Conservation (phyloP, 108 stramenopile genomes). For the Cyclotella sp. region DNA sequence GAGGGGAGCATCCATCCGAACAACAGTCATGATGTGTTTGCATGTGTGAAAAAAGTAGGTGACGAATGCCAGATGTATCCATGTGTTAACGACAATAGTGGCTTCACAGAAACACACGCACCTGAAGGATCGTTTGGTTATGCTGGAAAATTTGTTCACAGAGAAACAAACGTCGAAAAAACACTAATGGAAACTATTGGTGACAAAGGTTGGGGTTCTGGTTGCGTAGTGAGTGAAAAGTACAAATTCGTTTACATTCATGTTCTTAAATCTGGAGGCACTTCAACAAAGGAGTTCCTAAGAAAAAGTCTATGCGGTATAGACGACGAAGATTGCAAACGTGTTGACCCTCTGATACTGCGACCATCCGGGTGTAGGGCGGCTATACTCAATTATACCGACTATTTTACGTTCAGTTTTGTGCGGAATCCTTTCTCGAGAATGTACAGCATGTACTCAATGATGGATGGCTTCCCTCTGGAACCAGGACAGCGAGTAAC, state of each 20-base stretch:
- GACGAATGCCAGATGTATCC: constrained; percentile 31
- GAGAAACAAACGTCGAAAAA: constrained; percentile 5
- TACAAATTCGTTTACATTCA: constrained; percentile 58
- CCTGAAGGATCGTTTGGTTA: constrained; percentile 23
- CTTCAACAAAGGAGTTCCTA: constrained; percentile 45
- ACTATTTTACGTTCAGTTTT: constrained; percentile 55
- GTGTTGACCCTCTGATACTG: constrained; percentile 22
- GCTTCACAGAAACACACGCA: background rate
- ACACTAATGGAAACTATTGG: constrained; percentile 17
- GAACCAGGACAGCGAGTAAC: constrained; percentile 23
- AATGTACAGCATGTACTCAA: constrained; percentile 41
- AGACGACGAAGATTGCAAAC: constrained; percentile 27
- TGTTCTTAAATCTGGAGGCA: constrained; percentile 51
- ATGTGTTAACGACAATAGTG: constrained; percentile 21
- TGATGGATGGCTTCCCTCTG: constrained; percentile 48
- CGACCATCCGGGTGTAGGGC: constrained; percentile 21
- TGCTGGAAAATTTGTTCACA: constrained; percentile 40
- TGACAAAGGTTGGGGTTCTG: constrained; percentile 40
- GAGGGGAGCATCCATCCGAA: background rate
- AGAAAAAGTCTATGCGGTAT: constrained; percentile 46
- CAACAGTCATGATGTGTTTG: background rate
- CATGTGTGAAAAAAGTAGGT: constrained; percentile 17
- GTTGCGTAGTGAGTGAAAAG: constrained; percentile 46
- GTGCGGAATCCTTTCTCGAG: constrained; percentile 56
- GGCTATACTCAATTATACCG: constrained; percentile 30